Base-by-base conservation (phyloP, 108 stramenopile genomes). In the Fistulifera solaris region DNA sequence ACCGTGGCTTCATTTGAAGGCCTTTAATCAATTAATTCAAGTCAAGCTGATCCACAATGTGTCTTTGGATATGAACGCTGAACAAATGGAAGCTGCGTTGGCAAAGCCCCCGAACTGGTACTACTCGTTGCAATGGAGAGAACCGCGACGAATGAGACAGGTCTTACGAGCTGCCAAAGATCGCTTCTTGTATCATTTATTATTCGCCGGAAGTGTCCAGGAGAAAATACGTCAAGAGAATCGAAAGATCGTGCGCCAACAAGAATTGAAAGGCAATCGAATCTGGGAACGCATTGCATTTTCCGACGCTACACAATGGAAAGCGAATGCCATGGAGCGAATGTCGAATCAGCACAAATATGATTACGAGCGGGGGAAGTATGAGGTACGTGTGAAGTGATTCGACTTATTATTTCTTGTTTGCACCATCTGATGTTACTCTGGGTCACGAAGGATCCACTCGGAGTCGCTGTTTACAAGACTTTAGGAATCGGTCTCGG, bases 401-500 rank as follows among this genome's bases (percentile, higher is more conserved):
- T 23, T 54, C 31, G 13, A 3, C 24, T 15, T 1, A 23, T 54
- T 54, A 6, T 62, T 12, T 57, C 12, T 17, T 24, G 11, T 17
- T 11, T 13, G n/a, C 11, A 13, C 12, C 8, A 10, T 11, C 40
- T 39, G 52, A 11, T 12, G 19, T 48, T 48, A 19, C 16, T 12
- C 12, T 16, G 19, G 11, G n/a, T 16, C 17, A 54, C 31, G 8
- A 10, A 78, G 24, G 90, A 93, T 71, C 80, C 87, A 23, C 60
- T 93, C 28, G 90, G 90, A 16, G 74, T 86, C 2, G 90, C 90
- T 15, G 64, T 93, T 28, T 68, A 84, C 27, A 68, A 76, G 58
- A 77, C 76, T 0, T 76, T 93, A 61, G 86, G 85, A 0, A 62
- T 88, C 49, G 90, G 90, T 40, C 59, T 87, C 12, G 83, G 80